Conservation (phyloP, 2,329 filamentous ascomycete genomes). For the Botrytis porri region DNA sequence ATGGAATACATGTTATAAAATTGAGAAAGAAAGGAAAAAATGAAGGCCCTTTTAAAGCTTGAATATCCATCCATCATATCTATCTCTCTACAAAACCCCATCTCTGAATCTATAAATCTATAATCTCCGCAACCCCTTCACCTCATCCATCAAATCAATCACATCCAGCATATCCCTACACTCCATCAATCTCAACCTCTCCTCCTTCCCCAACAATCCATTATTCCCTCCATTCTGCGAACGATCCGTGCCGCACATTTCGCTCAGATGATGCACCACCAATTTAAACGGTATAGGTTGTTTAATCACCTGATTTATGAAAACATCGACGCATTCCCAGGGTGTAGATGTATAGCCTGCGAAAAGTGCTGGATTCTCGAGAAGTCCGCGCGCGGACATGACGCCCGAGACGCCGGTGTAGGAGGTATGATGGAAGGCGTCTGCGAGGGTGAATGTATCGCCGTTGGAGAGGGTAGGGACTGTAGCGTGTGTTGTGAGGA, state of each 20-base stretch:
- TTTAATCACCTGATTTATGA: slow-evolving; percentile 56
- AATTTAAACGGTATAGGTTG: slow-evolving; percentile 62
- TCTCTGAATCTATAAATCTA: neutral
- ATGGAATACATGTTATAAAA: neutral
- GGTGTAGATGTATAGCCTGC: slow-evolving; percentile 52
- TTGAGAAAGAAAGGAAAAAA: neutral
- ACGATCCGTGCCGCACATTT: slow-evolving; percentile 63
- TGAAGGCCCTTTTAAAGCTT: neutral
- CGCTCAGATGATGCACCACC: slow-evolving; percentile 61
- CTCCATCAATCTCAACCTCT: slow-evolving; percentile 50
- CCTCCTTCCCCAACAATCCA: slow-evolving; percentile 53
- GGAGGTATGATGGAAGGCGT: slow-evolving; percentile 14
- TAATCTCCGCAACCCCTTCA: slow-evolving; percentile 35
- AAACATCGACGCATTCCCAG: slow-evolving; percentile 60
- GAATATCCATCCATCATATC: neutral
- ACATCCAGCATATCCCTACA: slow-evolving; percentile 55
- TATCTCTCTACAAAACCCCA: too few species aligned
- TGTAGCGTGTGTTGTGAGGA: slow-evolving; percentile 18
- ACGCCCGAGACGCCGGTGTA: slow-evolving; percentile 50
- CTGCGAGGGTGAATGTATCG: slow-evolving; percentile 58
- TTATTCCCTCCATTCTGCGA: slow-evolving; percentile 49
- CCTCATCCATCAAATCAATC: slow-evolving; percentile 58
- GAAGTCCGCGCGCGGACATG: slow-evolving; percentile 67
- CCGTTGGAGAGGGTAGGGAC: slow-evolving; percentile 54
- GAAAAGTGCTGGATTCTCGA: slow-evolving; percentile 66